Conservation (phyloP, 83 land plant genomes). For the Picea engelmannii region DNA sequence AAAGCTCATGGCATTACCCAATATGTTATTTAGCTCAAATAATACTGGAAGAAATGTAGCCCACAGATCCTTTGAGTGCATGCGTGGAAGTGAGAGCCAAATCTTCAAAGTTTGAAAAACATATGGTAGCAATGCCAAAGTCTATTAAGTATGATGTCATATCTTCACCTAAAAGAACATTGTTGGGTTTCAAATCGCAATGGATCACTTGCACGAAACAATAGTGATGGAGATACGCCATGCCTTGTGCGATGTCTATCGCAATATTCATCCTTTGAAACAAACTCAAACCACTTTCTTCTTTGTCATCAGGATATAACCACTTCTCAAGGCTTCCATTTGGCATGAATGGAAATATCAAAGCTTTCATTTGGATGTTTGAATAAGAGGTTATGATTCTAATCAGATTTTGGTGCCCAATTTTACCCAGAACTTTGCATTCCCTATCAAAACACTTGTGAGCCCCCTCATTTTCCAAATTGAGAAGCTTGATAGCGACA, state of each 20-base stretch:
- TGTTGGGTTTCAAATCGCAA: constrained; percentile 19
- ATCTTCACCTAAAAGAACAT: constrained; percentile 16
- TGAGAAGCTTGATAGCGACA: constrained; percentile 26
- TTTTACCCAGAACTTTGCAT: too few relatives aligned
- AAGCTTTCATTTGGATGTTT: background rate
- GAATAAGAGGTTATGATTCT: constrained; percentile 22
- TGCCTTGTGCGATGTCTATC: background rate
- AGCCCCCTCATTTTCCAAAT: constrained; percentile 8
- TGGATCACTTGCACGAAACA: constrained; percentile 12
- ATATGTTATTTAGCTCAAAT: too few relatives aligned
- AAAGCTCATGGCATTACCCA: too few relatives aligned
- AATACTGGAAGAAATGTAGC: constrained; percentile 5
- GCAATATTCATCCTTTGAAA: background rate
- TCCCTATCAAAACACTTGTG: constrained; percentile 20
- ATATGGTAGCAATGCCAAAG: too few relatives aligned
- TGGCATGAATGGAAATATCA: too few relatives aligned
- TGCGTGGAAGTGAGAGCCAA: too few relatives aligned
- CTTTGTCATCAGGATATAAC: background rate
- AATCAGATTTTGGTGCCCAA: too few relatives aligned
- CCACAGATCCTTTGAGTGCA: background rate
- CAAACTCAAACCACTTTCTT: background rate
- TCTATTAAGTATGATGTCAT: too few relatives aligned
- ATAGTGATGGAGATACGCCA: constrained; percentile 18
- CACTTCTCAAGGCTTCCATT: background rate
- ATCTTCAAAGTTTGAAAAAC: too few relatives aligned